phyloP scores from a whole-genome alignment of 495 filamentous ascomycete species.

The Daldinia loculata region DNA sequence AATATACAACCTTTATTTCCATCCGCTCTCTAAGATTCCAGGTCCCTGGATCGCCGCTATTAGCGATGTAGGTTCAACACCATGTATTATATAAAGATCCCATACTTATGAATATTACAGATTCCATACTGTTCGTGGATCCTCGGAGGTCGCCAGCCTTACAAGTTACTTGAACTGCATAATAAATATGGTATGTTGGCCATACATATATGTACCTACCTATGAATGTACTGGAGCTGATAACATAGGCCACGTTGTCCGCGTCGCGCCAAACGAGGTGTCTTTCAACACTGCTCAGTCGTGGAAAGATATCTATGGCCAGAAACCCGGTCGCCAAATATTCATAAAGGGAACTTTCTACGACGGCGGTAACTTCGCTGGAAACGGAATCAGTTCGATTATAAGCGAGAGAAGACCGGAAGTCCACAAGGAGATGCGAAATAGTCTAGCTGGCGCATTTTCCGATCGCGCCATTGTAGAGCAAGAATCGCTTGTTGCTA shows the following conservation, averaged over 20 bases:
- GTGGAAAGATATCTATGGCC: slow-evolving; percentile 56
- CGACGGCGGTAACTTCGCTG: slow-evolving; percentile 42
- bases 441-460: slow-evolving; percentile 47
- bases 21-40: slow-evolving; percentile 61
- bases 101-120: slow-evolving; percentile 4
- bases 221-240: background rate
- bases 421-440: slow-evolving; percentile 50
- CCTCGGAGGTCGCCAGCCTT: slow-evolving; percentile 20
- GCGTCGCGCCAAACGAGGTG: slow-evolving; percentile 57
- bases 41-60: slow-evolving; percentile 51
- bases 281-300: slow-evolving; percentile 52
- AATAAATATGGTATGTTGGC: slow-evolving; percentile 36
- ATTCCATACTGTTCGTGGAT: slow-evolving; percentile 40
- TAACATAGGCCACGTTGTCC: slow-evolving; percentile 48
- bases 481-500: slow-evolving; percentile 56
- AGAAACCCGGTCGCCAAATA: slow-evolving; percentile 38
- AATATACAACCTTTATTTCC: slow-evolving; percentile 58
- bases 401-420: slow-evolving; percentile 42
- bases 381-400: slow-evolving; percentile 29
- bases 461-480: slow-evolving; percentile 50
- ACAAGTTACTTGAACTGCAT: slow-evolving; percentile 37
- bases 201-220: background rate
- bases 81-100: background rate
- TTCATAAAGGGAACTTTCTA: slow-evolving; percentile 47
- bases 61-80: slow-evolving; percentile 17